Evolutionary conservation across 495 filamentous ascomycete genomes (phyloP).

Genomic region (Achaetomiella virescens): DNA sequence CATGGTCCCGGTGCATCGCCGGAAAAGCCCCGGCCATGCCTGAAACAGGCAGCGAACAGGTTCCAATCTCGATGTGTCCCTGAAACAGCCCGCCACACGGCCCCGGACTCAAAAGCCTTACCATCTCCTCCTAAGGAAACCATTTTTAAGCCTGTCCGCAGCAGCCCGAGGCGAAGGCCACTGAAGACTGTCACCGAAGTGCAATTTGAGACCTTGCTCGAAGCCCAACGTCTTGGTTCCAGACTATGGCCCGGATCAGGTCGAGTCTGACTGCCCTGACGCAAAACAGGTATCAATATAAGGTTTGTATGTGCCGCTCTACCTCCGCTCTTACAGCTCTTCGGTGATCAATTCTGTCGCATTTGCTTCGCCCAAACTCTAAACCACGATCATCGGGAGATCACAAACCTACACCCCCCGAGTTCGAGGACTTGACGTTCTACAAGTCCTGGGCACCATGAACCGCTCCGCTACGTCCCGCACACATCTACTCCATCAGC

Average conservation of each 20-base stretch:
- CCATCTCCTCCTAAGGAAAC: too few relatives aligned
- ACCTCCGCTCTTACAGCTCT: not conserved
- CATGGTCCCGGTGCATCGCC: too few relatives aligned
- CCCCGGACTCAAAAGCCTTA: too few relatives aligned
- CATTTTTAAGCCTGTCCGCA: too few relatives aligned
- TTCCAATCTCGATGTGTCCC: too few relatives aligned
- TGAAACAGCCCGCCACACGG: too few relatives aligned
- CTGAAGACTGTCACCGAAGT: conserved; percentile 2
- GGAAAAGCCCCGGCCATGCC: too few relatives aligned
- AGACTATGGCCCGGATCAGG: conserved; percentile 7
- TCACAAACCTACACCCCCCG: not conserved
- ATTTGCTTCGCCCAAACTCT: not conserved
- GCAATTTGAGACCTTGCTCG: not conserved
- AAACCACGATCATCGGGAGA: not conserved
- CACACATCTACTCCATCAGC: conserved; percentile 3
- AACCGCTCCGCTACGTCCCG: conserved; percentile 15
- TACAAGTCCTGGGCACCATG: not conserved
- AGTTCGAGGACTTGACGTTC: too few relatives aligned
- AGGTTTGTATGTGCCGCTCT: conserved; percentile 4
- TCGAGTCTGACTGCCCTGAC: conserved; percentile 1
- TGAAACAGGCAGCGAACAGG: too few relatives aligned
- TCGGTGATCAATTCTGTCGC: conserved; percentile 8
- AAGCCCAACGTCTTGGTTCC: not conserved
- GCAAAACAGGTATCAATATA: conserved; percentile 6
- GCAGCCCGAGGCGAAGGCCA: too few relatives aligned